Evolutionary conservation across 2,329 filamentous ascomycete genomes (phyloP).

Genomic region (Colletotrichum godetiae): DNA sequence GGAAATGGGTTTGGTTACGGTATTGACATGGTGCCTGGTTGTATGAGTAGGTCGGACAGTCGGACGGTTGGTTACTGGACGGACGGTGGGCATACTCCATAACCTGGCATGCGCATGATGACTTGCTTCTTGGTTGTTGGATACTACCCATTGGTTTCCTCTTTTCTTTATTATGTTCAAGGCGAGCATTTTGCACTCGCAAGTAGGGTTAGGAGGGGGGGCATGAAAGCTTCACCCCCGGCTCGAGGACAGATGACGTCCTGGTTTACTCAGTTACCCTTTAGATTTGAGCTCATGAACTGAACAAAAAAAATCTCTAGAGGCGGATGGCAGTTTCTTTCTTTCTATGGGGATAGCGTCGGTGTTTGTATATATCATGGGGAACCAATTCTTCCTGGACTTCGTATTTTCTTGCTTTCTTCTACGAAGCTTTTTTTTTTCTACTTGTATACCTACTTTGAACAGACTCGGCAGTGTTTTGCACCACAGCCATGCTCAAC

Average conservation of each 20-base stretch:
- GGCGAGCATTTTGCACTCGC: conserved; percentile 15
- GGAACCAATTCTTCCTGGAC: neutral
- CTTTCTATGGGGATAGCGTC: conserved; percentile 3
- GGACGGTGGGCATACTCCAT: neutral
- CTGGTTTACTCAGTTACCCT: neutral
- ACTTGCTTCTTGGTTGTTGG: neutral
- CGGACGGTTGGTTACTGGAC: neutral
- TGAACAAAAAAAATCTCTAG: conserved; percentile 13
- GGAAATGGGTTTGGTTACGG: conserved; percentile 6
- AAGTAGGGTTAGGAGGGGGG: conserved; percentile 3
- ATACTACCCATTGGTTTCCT: conserved; percentile 20
- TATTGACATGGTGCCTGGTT: conserved; percentile 3
- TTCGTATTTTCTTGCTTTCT: neutral
- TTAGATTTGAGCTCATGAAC: conserved; percentile 25
- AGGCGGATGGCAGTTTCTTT: conserved; percentile 1
- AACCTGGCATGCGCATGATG: conserved; percentile 6
- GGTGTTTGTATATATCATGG: conserved; percentile 26
- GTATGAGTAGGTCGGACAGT: conserved; percentile 26
- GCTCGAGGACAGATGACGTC: neutral
- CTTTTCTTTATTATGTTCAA: conserved; percentile 33
- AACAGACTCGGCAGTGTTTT: neutral
- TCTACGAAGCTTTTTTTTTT: neutral
- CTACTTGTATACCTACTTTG: neutral
- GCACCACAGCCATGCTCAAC: neutral
- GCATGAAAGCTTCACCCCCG: neutral